Base-by-base conservation (phyloP, 768 basidiomycete species). In the Macrolepiota albuminosa region DNA sequence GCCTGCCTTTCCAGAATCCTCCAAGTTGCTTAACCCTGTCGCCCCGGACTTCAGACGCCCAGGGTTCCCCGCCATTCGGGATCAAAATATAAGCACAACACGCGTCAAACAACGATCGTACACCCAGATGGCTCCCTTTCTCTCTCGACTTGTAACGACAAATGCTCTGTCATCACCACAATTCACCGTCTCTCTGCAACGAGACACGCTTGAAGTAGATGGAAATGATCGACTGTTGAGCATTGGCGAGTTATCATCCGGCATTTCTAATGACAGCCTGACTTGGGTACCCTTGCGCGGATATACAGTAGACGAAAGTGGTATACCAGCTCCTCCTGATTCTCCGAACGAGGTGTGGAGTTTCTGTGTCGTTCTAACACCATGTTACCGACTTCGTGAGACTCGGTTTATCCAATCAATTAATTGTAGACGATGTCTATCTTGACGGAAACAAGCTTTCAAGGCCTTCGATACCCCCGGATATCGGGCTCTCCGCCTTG, bases 171-270 rank as follows among this genome's bases (percentile, higher is more conserved):
- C 70, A 9, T 64, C 67, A 21, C 84, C 86, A 0, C 75, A 83
- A 74, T 81, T 86, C 57, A 72, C 79, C 16, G 76, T 89, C 14
- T 78, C 84, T 0, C 74, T 93, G 11, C 90, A 93, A 66, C 83
- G 91, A 39, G 83, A 90, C 62, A 75, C 83, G 0, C 70, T 90
- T 18, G 80, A 87, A 42, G 73, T 88, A n/a, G 86, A 87, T 1
- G 87, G 87, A 0, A 88, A 89, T 58, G 72, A 78, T 14, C 89
- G 89, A 2, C 69, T 82, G 59, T 70, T 91, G 40, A 87, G 83
- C 55, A 75, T 92, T 24, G 91, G 91, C 5, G 82, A 79, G 54
- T 74, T 91, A 7, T 89, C 89, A 3, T 60, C 66, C 0, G 78
- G 78, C 1, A 75, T 89, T 2, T 62, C 70, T 8, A 73, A 74